Percentiles rank a stretch among this genome's conserved stretches.
phyloP scores from a whole-genome alignment of 1,284 basidiomycete genomes.

The Cutaneotrichosporon spelunceum region DNA sequence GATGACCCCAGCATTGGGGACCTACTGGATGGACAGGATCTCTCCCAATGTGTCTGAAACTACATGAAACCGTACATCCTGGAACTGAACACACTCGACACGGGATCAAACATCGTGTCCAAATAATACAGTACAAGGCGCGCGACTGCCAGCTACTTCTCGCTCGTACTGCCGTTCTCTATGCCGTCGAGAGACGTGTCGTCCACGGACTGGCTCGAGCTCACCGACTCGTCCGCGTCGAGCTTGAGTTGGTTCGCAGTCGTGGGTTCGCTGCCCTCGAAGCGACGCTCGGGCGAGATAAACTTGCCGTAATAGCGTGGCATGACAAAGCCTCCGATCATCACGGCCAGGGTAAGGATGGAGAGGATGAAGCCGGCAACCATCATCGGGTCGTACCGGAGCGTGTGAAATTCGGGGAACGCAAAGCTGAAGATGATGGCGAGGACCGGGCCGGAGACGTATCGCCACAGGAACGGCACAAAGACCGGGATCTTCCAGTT shows the following conservation, averaged over 20 bases:
- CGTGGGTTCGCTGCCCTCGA: constrained; percentile 26
- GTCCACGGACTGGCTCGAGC: background rate
- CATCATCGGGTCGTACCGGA: constrained; percentile 31
- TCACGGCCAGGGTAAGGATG: constrained; percentile 18
- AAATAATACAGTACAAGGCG: background rate
- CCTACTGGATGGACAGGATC: too few species aligned
- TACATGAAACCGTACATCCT: too few species aligned
- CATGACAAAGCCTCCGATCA: constrained; percentile 25
- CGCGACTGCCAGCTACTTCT: background rate
- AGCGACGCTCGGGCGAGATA: constrained; percentile 20
- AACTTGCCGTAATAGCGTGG: constrained; percentile 27
- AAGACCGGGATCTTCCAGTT: constrained; percentile 32
- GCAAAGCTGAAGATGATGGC: constrained; percentile 29
- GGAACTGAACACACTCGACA: too few species aligned
- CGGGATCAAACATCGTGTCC: background rate
- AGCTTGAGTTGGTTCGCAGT: constrained; percentile 21
- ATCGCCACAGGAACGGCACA: constrained; percentile 27
- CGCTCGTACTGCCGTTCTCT: background rate
- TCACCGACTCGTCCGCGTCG: constrained; percentile 10
- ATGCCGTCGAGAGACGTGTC: background rate
- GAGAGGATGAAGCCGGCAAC: constrained; percentile 28
- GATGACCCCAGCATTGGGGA: too few species aligned
- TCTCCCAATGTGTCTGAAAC: too few species aligned
- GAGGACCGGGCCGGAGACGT: constrained; percentile 29
- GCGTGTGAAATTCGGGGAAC: constrained; percentile 29